These are phyloP conservation scores for Penicillium sp. DNA, from an alignment of 2,329 filamentous ascomycete genomes.

Conservation along the genomic window DNA sequence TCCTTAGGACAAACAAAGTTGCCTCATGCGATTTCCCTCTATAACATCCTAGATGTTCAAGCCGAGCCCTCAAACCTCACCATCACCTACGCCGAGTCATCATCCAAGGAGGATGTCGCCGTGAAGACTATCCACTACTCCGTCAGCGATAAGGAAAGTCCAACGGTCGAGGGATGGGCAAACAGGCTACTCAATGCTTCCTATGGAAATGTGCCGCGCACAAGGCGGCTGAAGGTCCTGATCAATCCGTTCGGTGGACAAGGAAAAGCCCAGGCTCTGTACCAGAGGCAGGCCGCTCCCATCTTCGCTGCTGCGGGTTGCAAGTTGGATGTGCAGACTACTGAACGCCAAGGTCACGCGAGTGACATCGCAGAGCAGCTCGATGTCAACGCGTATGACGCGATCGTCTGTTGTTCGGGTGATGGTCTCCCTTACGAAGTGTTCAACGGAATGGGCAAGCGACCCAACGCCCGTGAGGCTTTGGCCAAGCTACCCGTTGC, in stretches of 20 bases:
- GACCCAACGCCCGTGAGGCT: conserved; percentile 72
- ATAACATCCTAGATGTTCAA: conserved; percentile 82
- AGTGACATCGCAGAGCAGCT: conserved; percentile 72
- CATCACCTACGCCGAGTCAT: conserved; percentile 70
- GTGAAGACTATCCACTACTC: conserved; percentile 63
- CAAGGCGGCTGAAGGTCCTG: conserved; percentile 80
- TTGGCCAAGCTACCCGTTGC: conserved; percentile 76
- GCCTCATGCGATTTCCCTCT: conserved; percentile 68
- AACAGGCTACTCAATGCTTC: conserved; percentile 66
- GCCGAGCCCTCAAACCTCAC: conserved; percentile 61
- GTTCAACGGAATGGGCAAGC: conserved; percentile 85
- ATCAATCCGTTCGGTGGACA: conserved; percentile 91
- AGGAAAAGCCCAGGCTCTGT: conserved; percentile 72
- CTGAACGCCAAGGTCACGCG: conserved; percentile 73
- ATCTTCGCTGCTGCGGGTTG: conserved; percentile 81
- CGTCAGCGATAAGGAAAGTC: conserved; percentile 53
- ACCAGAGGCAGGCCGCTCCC: conserved; percentile 73
- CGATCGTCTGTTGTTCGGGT: conserved; percentile 84
- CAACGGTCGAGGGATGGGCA: conserved; percentile 62
- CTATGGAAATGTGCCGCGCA: conserved; percentile 67
- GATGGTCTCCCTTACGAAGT: conserved; percentile 91
- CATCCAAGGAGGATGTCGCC: conserved; percentile 61
- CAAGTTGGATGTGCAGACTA: conserved; percentile 70
- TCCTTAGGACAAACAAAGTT: conserved; percentile 37
- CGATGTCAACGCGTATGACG: conserved; percentile 79